A percentile compares a stretch with the other conserved stretches of the same genome.
phyloP scores from a whole-genome alignment of 2,329 filamentous ascomycete genomes.

The Aspergillus pseudoterreus region DNA sequence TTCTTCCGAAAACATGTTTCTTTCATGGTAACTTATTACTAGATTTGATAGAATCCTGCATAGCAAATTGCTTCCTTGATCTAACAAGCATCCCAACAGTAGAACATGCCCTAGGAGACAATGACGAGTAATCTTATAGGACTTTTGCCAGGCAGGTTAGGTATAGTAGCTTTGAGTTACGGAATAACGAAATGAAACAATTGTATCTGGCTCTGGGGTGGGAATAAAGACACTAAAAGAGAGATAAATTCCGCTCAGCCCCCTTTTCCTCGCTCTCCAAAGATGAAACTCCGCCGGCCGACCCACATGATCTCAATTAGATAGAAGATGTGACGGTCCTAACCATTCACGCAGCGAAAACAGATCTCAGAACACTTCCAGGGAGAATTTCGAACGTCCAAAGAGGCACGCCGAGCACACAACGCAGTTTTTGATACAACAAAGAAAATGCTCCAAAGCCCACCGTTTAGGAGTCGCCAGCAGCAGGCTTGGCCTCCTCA shows the following conservation, averaged over 20 bases:
- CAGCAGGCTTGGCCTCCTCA: slow-evolving; percentile 36
- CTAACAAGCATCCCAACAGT: no score
- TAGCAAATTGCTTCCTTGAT: no score
- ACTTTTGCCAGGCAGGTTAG: no score
- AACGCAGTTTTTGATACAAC: slow-evolving; percentile 24
- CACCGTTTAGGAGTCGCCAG: slow-evolving; percentile 33
- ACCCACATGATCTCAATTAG: slow-evolving; percentile 34
- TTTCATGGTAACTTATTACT: background rate
- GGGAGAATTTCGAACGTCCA: slow-evolving; percentile 32
- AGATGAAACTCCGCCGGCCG: slow-evolving; percentile 43
- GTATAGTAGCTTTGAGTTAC: no score
- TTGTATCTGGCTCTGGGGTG: slow-evolving; percentile 37
- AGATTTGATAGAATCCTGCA: background rate
- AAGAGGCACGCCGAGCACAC: slow-evolving; percentile 26
- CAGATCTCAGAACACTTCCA: slow-evolving; percentile 33
- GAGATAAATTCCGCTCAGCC: slow-evolving; percentile 40
- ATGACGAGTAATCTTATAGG: no score
- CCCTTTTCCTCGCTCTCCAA: slow-evolving; percentile 38
- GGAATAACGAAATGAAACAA: slow-evolving; percentile 12
- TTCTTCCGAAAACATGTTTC: background rate
- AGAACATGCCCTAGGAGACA: no score
- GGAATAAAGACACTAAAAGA: slow-evolving; percentile 42
- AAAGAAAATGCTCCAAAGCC: slow-evolving; percentile 23
- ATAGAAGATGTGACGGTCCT: slow-evolving; percentile 34
- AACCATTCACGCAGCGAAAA: slow-evolving; percentile 35